These are phyloP conservation scores for Pinus taeda DNA, from an alignment of 75 land plant genomes.

Conservation along the genomic window DNA sequence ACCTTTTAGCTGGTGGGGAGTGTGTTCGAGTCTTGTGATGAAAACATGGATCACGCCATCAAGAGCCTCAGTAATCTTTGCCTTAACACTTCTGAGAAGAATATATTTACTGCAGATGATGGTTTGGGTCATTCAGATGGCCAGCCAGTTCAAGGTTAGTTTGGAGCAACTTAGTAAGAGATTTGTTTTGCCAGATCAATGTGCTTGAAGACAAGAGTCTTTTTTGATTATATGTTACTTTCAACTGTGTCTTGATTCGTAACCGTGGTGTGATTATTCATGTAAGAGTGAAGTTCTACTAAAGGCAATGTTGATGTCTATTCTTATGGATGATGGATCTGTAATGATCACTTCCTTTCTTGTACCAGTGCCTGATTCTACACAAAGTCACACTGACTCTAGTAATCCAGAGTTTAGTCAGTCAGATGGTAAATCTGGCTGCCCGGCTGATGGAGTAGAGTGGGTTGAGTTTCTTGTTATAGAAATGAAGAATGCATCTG, in stretches of 20 bases:
- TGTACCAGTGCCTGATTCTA: background rate
- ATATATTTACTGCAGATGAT: slow-evolving; percentile 10
- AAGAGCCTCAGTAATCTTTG: slow-evolving; percentile 78
- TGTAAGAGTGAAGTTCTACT: slow-evolving; percentile 5
- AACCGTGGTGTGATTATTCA: background rate
- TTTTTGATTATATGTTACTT: background rate
- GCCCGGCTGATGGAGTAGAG: slow-evolving; percentile 66
- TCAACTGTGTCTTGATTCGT: background rate
- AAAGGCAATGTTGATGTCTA: background rate
- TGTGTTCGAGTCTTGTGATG: slow-evolving; percentile 76
- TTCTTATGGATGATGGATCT: background rate
- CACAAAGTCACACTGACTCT: background rate
- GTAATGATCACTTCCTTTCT: background rate
- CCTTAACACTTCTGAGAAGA: slow-evolving; percentile 27
- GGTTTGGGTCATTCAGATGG: slow-evolving; percentile 15
- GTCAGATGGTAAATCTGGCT: slow-evolving; percentile 3
- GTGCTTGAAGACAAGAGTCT: background rate
- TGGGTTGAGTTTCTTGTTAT: slow-evolving; percentile 91
- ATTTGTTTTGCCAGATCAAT: background rate
- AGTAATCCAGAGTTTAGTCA: slow-evolving; percentile 10
- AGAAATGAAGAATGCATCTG: slow-evolving; percentile 77
- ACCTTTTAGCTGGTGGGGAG: slow-evolving; percentile 54
- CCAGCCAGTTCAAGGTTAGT: slow-evolving; percentile 21
- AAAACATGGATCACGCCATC: slow-evolving; percentile 85
- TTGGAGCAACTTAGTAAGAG: background rate